Conservation (phyloP, 179 eudicot genomes). For the Amaranthus tricolor region DNA sequence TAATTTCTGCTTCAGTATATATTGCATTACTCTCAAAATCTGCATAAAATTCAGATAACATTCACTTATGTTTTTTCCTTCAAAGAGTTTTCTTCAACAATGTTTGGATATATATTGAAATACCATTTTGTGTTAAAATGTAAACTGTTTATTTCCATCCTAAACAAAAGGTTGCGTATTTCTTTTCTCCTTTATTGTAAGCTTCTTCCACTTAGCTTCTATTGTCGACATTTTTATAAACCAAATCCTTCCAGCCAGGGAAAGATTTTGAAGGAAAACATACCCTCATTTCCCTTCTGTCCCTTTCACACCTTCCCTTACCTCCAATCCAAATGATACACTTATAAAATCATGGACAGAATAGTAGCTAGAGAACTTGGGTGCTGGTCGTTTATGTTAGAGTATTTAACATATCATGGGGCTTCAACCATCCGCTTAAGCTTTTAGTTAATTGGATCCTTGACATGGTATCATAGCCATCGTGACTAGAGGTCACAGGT, state of each 20-base stretch:
- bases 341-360: background rate
- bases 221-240: too few species aligned
- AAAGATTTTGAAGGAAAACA: background rate
- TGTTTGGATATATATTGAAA: background rate
- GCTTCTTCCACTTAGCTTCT: background rate
- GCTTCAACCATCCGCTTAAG: too few species aligned
- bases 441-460: too few species aligned
- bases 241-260: too few species aligned
- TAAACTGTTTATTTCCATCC: background rate
- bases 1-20: conserved; percentile 23
- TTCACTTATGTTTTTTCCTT: background rate
- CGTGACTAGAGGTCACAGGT: too few species aligned
- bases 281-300: background rate
- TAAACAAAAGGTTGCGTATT: background rate
- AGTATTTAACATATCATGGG: too few species aligned
- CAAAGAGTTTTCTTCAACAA: background rate
- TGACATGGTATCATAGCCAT: too few species aligned
- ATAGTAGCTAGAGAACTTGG: background rate
- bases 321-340: too few species aligned
- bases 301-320: too few species aligned
- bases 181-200: background rate
- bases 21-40: conserved; percentile 27
- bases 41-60: conserved; percentile 23
- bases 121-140: background rate
- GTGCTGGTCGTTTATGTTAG: background rate